A percentile compares a stretch with the other conserved stretches of the same genome.
These are phyloP conservation scores for Boletus rex-veris DNA, from an alignment of 768 basidiomycete species.

Conservation along the genomic window DNA sequence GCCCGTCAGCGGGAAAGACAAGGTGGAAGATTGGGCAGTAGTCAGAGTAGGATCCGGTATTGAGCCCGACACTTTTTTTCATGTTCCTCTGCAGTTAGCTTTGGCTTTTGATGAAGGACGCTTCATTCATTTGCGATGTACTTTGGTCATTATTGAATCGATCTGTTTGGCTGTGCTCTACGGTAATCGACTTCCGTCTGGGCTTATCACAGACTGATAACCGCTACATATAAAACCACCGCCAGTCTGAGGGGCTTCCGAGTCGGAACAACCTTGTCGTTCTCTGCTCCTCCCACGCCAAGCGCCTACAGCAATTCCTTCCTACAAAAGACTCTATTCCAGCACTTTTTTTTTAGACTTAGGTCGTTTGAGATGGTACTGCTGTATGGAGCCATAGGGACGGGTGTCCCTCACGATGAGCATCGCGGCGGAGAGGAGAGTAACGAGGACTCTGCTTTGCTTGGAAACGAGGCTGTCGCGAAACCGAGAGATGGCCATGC, in stretches of 20 bases:
- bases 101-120: slow-evolving; percentile 13
- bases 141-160: slow-evolving; percentile 2
- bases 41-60: slow-evolving; percentile 29
- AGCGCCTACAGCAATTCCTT: too few relatives aligned
- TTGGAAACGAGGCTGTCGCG: slow-evolving; percentile 38
- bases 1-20: slow-evolving; percentile 33
- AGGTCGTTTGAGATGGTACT: slow-evolving; percentile 60
- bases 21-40: slow-evolving; percentile 29
- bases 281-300: background rate
- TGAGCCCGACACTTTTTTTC: slow-evolving; percentile 8
- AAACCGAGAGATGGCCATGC: slow-evolving; percentile 61
- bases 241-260: too few relatives aligned
- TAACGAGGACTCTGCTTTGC: slow-evolving; percentile 55
- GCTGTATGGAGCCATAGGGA: slow-evolving; percentile 58
- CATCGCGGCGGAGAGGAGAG: slow-evolving; percentile 25
- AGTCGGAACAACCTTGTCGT: too few relatives aligned
- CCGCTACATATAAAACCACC: too few relatives aligned
- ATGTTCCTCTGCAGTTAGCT: slow-evolving; percentile 1
- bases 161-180: slow-evolving; percentile 5
- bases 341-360: background rate
- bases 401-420: slow-evolving; percentile 24
- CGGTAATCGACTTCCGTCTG: too few relatives aligned
- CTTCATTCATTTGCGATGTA: slow-evolving; percentile 16
- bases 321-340: too few relatives aligned
- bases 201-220: too few relatives aligned